Evolutionary conservation across 345 rosid genomes (phyloP).

Genomic region (Dipteronia sinensis): DNA sequence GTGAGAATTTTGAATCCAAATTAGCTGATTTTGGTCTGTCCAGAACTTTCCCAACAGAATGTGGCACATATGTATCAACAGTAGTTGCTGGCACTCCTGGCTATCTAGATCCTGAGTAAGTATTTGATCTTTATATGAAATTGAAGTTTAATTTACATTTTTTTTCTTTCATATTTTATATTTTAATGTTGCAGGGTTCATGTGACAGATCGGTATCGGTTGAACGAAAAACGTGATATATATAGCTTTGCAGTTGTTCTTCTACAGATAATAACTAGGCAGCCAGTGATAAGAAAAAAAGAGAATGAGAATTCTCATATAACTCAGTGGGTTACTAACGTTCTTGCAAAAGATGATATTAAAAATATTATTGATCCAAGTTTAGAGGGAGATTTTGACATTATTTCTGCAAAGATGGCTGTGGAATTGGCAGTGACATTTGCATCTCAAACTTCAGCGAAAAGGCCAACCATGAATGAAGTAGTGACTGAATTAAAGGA

Average conservation of each 20-base stretch:
- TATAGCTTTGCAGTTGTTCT: conserved; percentile 53
- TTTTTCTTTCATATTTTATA: too few species aligned
- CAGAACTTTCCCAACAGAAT: conserved; percentile 28
- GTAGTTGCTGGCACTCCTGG: conserved; percentile 54
- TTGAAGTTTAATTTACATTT: background rate
- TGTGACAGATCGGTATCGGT: conserved; percentile 22
- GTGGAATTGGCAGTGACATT: conserved; percentile 48
- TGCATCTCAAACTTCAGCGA: conserved; percentile 22
- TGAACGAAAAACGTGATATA: conserved; percentile 44
- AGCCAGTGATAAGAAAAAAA: conserved; percentile 21
- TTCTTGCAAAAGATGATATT: conserved; percentile 45
- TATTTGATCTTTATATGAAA: background rate
- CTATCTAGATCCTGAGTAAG: conserved; percentile 37
- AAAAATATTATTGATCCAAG: conserved; percentile 42
- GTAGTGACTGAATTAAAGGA: conserved; percentile 36
- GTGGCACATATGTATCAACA: conserved; percentile 40
- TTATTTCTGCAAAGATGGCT: conserved; percentile 41
- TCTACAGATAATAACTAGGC: conserved; percentile 38
- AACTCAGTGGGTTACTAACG: conserved; percentile 32
- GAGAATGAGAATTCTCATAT: conserved; percentile 21
- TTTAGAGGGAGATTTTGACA: conserved; percentile 33
- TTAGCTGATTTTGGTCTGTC: conserved; percentile 37
- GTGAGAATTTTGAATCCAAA: conserved; percentile 28
- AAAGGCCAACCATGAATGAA: conserved; percentile 39
- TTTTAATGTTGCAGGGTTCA: conserved; percentile 21